Evolutionary conservation across 352 stramenopile genomes (phyloP), one percentile per base, ranked within the genome.

Genomic region (Globisporangium ultimum): DNA sequence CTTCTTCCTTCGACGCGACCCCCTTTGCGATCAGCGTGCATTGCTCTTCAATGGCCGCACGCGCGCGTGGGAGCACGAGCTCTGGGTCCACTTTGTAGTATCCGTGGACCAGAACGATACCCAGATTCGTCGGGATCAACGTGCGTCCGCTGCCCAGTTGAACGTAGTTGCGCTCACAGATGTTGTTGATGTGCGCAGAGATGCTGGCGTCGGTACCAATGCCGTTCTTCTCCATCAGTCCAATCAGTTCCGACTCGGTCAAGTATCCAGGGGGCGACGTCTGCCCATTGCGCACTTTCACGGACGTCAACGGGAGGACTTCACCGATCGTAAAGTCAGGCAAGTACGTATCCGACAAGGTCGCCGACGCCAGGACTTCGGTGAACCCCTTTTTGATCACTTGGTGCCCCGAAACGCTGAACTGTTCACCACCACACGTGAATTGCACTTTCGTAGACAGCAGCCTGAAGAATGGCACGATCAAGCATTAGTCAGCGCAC

Each of bases 111-210:
- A 96, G 64, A 5, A 90, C 84, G 14, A 94, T 59, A 20, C 87
- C 87, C 40, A 96, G 63, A 48, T 81, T 83, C 6, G 76, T 87
- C 15, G 84, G 85, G 58, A 85, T 55, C 3, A 94, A 60, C 24
- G 74, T 87, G 12, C 83, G 57, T 17, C 80, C 80, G 10, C 73
- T 68, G 48, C 77, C 66, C 1, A 93, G 56, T 7, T 70, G 64
- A 3, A 87, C 77, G 60, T 94, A 96, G 52, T 91, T 89, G 41
- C 84, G 58, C 46, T 91, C 90, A 24, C 80, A 70, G 53, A 96
- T 89, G 56, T 94, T 96, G 64, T 94, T 78, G 62, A 96, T 94
- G 49, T 96, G 85, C 12, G 81, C 84, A 11, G 84, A 63, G 42
- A 95, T 95, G 18, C 65, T 83, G 3, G 82, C 82, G 60, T 92